Conservation (phyloP, 1,284 basidiomycete genomes). For the Gomphus bonarii region DNA sequence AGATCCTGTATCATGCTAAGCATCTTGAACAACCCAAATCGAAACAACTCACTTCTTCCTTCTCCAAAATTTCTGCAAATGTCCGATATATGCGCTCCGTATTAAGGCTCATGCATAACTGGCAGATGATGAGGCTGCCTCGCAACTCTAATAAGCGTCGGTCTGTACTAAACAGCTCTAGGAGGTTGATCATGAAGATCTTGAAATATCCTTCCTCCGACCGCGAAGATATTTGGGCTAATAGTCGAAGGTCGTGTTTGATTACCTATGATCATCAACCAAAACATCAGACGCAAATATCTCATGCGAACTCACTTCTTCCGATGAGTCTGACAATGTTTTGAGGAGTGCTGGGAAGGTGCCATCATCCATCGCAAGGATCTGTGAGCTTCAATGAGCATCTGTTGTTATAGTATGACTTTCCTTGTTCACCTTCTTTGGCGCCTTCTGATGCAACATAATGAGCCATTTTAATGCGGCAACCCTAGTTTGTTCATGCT, state of each 20-base stretch:
- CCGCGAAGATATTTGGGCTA: constrained; percentile 93
- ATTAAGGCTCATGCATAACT: constrained; percentile 90
- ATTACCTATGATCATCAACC: constrained; percentile 52
- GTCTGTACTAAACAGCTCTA: constrained; percentile 94
- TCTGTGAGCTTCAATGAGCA: constrained; percentile 34
- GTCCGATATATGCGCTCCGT: constrained; percentile 94
- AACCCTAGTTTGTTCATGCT: constrained; percentile 93
- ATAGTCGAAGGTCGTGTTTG: constrained; percentile 88
- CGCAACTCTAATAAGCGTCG: constrained; percentile 82
- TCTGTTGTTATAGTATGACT: neutral
- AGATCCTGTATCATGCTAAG: constrained; percentile 52
- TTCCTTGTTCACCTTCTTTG: constrained; percentile 63
- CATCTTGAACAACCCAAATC: neutral
- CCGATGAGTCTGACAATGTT: constrained; percentile 92
- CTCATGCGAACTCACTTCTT: constrained; percentile 53
- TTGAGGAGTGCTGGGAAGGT: constrained; percentile 94
- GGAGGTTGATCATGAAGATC: constrained; percentile 89
- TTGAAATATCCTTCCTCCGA: constrained; percentile 95
- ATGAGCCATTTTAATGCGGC: constrained; percentile 96
- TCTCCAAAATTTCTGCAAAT: constrained; percentile 94
- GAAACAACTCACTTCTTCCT: constrained; percentile 70
- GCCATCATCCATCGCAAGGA: constrained; percentile 91
- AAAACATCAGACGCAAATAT: constrained; percentile 1
- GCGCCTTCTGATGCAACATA: constrained; percentile 97
- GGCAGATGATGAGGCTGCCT: constrained; percentile 93